Evolutionary conservation across 352 stramenopile genomes (phyloP), one percentile per base, ranked within the genome.

Genomic region (Phytophthora brassicae): DNA sequence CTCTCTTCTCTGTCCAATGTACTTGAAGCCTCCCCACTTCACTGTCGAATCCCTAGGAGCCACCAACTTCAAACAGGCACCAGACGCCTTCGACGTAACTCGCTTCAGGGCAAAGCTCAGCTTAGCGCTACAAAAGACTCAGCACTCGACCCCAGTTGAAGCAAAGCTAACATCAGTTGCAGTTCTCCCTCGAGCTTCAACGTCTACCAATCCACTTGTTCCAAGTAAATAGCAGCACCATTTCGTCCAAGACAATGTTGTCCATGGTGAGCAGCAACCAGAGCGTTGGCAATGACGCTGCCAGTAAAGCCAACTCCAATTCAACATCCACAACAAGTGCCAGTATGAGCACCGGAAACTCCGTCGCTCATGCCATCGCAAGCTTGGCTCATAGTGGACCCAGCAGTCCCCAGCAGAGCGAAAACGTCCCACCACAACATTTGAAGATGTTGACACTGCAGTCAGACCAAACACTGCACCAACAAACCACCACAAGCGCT

Each of bases 51-150:
- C 73, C 50, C 58, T 64, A 73, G 59, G 72, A 88, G 74, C 79
- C 79, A 86, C 76, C 74, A 91, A 89, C 81, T 91, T 91, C 81
- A 91, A 91, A 67, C 31, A 69, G 43, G n/a, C 51, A 41, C 39
- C 38, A 44, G 36, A 22, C 8, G 17, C 24, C 26, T 8, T 31
- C 26, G 26, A 31, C 13, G 23, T 2, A 22, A 46, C 41, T 38
- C 36, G 29, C 38, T 49, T 58, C 56, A 61, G 63, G 55, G 20
- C 26, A 39, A 19, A 47, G 44, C 55, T 47, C 17, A n/a, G n/a
- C n/a, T n/a, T n/a, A n/a, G n/a, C n/a, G n/a, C n/a, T n/a, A n/a
- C n/a, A 35, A 45, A n/a, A 55, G 20, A 48, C 60, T 42, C 43
- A 33, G 4, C n/a, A 39, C 23, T 19, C 17, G 41, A 31, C 26